Conservation (phyloP, 140 eudicot species). For the Anethum foeniculum region DNA sequence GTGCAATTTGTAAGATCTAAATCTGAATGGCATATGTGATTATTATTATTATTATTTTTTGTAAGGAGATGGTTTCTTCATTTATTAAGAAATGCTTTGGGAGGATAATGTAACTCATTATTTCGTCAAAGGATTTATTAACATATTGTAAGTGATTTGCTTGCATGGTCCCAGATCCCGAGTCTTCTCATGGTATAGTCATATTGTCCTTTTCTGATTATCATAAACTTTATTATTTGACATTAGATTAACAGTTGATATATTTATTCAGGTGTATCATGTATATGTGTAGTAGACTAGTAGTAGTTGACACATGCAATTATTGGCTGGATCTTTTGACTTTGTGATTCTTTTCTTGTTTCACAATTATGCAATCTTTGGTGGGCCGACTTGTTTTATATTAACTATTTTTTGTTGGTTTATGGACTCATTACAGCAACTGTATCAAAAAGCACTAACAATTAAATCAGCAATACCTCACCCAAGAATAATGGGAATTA, state of each 20-base stretch:
- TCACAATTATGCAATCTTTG: neutral
- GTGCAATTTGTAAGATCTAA: neutral
- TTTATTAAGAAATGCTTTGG: neutral
- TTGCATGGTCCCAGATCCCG: neutral
- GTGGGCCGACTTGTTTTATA: neutral
- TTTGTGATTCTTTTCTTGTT: neutral
- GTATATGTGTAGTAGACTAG: neutral
- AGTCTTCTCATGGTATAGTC: neutral
- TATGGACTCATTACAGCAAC: slow-evolving; percentile 45
- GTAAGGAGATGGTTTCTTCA: neutral
- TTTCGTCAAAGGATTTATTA: neutral
- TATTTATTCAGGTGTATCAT: neutral
- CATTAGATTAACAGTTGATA: neutral
- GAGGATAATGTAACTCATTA: neutral
- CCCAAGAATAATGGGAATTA: slow-evolving; percentile 99
- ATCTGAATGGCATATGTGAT: neutral
- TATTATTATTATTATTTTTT: neutral
- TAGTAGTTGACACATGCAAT: neutral
- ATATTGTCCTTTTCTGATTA: neutral
- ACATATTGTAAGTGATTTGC: neutral
- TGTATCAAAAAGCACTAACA: slow-evolving; percentile 87
- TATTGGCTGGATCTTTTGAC: neutral
- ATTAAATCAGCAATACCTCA: slow-evolving; percentile 98
- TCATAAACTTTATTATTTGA: neutral
- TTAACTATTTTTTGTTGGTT: neutral